A percentile compares a stretch with the other conserved stretches of the same genome.
These are phyloP conservation scores for Calonectria montana DNA, from an alignment of 2,329 filamentous ascomycete genomes.

Conservation along the genomic window DNA sequence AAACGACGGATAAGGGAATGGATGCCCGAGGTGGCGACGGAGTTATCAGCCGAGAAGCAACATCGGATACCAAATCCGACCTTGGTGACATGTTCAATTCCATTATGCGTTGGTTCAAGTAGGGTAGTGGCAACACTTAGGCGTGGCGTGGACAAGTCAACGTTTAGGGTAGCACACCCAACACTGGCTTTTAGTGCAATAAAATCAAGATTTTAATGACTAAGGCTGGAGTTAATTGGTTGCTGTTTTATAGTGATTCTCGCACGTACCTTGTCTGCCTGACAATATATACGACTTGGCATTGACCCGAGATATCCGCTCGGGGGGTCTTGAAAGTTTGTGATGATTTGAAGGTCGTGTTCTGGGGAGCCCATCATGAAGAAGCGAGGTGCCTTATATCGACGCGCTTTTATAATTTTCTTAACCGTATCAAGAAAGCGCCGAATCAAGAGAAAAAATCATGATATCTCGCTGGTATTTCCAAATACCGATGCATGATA, in stretches of 20 bases:
- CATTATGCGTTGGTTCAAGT: neutral
- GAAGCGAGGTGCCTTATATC: neutral
- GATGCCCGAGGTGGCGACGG: neutral
- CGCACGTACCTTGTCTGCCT: neutral
- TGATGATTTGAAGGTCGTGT: neutral
- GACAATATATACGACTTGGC: slow-evolving; percentile 12
- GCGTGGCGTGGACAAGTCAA: neutral
- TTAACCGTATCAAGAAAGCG: neutral
- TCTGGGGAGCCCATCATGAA: neutral
- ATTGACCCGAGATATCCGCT: slow-evolving; percentile 16
- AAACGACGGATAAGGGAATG: neutral
- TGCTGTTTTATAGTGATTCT: neutral
- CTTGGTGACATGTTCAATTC: neutral
- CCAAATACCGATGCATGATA: neutral
- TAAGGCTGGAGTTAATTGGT: neutral
- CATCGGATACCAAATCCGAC: neutral
- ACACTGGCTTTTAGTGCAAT: neutral
- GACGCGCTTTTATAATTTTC: neutral
- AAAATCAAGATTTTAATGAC: neutral
- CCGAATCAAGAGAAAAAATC: neutral
- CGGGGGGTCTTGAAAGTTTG: neutral
- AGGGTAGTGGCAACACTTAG: neutral
- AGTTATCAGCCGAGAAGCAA: neutral
- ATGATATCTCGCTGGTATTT: neutral
- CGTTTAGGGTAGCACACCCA: neutral